Percentiles rank a stretch among this genome's conserved stretches.
Conservation (phyloP, 2,329 filamentous ascomycete species). For the Capronia americana region DNA sequence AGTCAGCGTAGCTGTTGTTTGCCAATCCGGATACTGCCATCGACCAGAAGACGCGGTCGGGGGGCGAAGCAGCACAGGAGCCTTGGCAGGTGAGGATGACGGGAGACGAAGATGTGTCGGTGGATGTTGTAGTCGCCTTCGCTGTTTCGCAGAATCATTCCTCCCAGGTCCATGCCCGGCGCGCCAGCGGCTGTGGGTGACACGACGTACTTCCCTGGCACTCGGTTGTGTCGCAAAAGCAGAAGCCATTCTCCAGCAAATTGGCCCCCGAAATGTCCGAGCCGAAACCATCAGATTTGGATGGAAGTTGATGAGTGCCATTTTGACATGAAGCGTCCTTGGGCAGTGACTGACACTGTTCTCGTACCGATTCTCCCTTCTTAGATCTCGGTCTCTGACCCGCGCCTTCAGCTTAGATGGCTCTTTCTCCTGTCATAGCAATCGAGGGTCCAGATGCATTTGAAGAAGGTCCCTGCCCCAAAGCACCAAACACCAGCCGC, state of each 20-base stretch:
- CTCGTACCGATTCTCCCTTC: too few species aligned
- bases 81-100: too few species aligned
- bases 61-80: too few species aligned
- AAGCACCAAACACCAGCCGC: constrained; percentile 19
- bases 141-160: too few species aligned
- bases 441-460: background rate
- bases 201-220: background rate
- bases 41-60: too few species aligned
- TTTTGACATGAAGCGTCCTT: background rate
- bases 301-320: background rate
- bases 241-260: background rate
- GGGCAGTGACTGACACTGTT: too few species aligned
- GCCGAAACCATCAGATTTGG: background rate
- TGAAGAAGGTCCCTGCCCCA: background rate
- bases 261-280: background rate
- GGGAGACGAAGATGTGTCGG: too few species aligned
- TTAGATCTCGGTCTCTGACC: background rate
- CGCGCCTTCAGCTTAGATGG: background rate
- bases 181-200: background rate
- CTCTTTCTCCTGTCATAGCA: background rate
- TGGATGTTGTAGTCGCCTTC: too few species aligned
- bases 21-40: too few species aligned
- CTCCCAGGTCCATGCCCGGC: too few species aligned
- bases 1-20: background rate
- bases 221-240: background rate